phyloP scores from a whole-genome alignment of 441 rosid genomes.

The Adansonia madagascariensis region DNA sequence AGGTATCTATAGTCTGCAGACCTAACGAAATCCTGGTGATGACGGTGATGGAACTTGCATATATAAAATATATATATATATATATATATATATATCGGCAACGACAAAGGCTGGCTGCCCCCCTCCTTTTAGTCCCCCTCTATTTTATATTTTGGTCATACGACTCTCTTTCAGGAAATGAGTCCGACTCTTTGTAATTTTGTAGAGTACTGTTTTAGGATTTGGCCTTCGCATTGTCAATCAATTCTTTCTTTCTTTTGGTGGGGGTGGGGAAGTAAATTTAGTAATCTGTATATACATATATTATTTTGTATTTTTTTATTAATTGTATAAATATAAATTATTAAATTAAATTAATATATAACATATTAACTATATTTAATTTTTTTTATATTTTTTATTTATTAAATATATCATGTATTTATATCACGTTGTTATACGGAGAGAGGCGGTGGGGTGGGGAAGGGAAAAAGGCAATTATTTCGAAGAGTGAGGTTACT shows the following conservation, averaged over 20 bases:
- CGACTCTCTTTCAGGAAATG: neutral
- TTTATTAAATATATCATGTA: neutral
- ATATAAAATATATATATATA: too few species aligned
- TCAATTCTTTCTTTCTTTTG: neutral
- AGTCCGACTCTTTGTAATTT: neutral
- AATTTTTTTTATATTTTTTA: too few species aligned
- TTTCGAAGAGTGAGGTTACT: neutral
- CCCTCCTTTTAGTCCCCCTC: neutral
- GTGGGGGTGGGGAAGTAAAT: neutral
- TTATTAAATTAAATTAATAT: too few species aligned
- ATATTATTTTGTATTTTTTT: too few species aligned
- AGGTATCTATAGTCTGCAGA: neutral
- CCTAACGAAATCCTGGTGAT: neutral
- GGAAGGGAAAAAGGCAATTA: neutral
- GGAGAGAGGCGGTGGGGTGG: neutral
- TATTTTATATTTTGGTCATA: neutral
- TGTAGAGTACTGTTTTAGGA: neutral
- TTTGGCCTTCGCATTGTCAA: neutral
- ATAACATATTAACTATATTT: too few species aligned
- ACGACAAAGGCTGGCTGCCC: too few species aligned
- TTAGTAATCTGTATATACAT: too few species aligned
- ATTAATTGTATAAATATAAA: too few species aligned
- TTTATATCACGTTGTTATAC: too few species aligned
- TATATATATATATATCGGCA: too few species aligned
- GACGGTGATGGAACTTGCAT: neutral